Conservation (phyloP, 2,329 filamentous ascomycete genomes). For the Cladobotryum mycophilum region DNA sequence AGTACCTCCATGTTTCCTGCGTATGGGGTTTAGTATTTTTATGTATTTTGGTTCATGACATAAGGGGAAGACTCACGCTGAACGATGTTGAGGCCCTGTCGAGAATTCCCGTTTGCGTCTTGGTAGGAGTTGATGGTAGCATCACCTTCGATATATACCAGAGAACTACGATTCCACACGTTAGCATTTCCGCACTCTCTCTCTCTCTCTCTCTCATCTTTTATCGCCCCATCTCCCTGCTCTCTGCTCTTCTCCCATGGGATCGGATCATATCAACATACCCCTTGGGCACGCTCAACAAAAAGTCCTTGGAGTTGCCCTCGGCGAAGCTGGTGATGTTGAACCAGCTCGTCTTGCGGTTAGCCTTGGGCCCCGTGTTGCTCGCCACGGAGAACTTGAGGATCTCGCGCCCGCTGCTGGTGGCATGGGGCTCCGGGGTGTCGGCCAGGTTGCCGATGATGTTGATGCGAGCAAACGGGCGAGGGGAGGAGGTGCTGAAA, state of each 20-base stretch:
- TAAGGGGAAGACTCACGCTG: constrained; percentile 61
- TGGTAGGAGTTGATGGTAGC: constrained; percentile 62
- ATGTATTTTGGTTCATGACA: not conserved
- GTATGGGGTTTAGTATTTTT: not conserved
- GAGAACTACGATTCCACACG: constrained; percentile 46
- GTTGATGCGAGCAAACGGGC: constrained; percentile 70
- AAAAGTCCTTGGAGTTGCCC: constrained; percentile 62
- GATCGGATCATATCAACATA: no score
- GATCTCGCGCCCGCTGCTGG: constrained; percentile 65
- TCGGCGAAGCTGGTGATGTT: constrained; percentile 68
- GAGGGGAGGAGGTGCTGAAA: constrained; percentile 67
- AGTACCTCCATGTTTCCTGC: constrained; percentile 41
- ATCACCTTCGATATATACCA: constrained; percentile 81
- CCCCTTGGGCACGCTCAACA: constrained; percentile 77
- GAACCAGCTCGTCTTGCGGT: constrained; percentile 81
- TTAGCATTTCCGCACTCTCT: not conserved
- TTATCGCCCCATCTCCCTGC: no score
- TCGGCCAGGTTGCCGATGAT: constrained; percentile 80
- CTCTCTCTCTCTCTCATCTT: not conserved
- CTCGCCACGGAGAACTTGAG: constrained; percentile 73
- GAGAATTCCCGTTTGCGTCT: constrained; percentile 63
- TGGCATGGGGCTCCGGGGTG: constrained; percentile 67
- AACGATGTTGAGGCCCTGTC: constrained; percentile 59
- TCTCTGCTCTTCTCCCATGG: no score
- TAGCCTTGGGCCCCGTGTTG: constrained; percentile 58